Percentiles rank a stretch among this genome's conserved stretches.
Conservation (phyloP, 1,284 basidiomycete genomes). For the Trametes pubescens region DNA sequence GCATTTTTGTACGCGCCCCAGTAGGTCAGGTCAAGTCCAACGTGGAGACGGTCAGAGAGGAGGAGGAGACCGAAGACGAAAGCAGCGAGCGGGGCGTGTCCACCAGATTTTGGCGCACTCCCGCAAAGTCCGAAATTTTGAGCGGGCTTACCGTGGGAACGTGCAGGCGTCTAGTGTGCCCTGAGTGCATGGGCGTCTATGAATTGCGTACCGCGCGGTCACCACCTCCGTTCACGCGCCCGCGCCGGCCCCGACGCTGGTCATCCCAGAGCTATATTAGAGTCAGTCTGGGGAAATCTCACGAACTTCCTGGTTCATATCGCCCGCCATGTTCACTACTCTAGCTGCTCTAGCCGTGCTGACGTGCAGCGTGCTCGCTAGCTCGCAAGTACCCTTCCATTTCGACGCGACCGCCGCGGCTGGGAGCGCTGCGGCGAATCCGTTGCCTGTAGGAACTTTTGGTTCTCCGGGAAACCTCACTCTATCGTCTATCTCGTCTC, state of each 20-base stretch:
- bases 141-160: constrained; percentile 29
- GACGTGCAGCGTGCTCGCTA: constrained; percentile 3
- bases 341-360: constrained; percentile 6
- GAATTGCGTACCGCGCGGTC: constrained; percentile 8
- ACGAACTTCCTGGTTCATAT: constrained; percentile 2
- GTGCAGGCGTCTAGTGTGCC: constrained; percentile 6
- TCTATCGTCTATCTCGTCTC: constrained; percentile 43
- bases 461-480: constrained; percentile 21
- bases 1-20: constrained; percentile 57
- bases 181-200: constrained; percentile 8
- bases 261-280: neutral
- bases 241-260: neutral
- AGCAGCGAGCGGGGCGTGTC: constrained; percentile 5
- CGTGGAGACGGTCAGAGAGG: constrained; percentile 24
- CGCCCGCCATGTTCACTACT: constrained; percentile 27
- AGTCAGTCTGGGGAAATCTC: constrained; percentile 9
- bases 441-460: constrained; percentile 14
- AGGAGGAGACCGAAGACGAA: constrained; percentile 2
- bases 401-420: constrained; percentile 5
- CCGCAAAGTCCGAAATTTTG: constrained; percentile 39
- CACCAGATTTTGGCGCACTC: constrained; percentile 17
- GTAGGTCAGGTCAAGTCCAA: neutral
- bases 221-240: neutral
- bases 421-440: neutral
- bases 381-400: constrained; percentile 19